These are phyloP conservation scores for Trichoderma hamatum DNA, from an alignment of 2,329 filamentous ascomycete species.

Conservation along the genomic window DNA sequence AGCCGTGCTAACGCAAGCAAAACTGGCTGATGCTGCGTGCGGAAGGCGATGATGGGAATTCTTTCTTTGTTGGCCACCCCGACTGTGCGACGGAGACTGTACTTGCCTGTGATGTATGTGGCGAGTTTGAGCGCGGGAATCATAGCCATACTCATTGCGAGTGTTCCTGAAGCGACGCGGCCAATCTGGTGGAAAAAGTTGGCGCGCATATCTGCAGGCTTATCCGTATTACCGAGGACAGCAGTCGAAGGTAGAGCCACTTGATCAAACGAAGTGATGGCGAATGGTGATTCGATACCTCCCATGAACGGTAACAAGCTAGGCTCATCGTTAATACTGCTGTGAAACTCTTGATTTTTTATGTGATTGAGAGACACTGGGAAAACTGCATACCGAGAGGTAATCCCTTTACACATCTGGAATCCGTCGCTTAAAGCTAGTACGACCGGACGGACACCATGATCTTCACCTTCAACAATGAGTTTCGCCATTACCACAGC, in stretches of 20 bases:
- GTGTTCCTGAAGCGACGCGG: constrained; percentile 35
- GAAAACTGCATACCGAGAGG: constrained; percentile 23
- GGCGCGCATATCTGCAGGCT: constrained; percentile 29
- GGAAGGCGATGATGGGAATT: constrained; percentile 33
- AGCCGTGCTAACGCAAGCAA: constrained; percentile 30
- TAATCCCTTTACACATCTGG: constrained; percentile 37
- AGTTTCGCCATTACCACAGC: constrained; percentile 41
- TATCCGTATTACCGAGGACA: constrained; percentile 35
- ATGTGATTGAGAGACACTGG: too few species aligned
- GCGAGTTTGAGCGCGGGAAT: neutral
- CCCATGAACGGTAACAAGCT: too few species aligned
- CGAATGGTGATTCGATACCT: constrained; percentile 28
- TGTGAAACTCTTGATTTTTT: too few species aligned
- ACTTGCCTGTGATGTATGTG: constrained; percentile 32
- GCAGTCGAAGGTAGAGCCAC: constrained; percentile 34
- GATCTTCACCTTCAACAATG: constrained; percentile 33
- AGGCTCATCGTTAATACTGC: too few species aligned
- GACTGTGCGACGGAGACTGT: constrained; percentile 31
- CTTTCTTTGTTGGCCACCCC: constrained; percentile 4
- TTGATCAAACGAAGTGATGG: constrained; percentile 41
- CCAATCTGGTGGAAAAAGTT: constrained; percentile 37
- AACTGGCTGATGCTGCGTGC: constrained; percentile 36
- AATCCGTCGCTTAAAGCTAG: constrained; percentile 27
- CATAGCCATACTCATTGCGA: constrained; percentile 32
- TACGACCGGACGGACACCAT: constrained; percentile 39